Conservation (phyloP, 192 early-diverging fungal genomes). For the Neocallimastix lanati region DNA sequence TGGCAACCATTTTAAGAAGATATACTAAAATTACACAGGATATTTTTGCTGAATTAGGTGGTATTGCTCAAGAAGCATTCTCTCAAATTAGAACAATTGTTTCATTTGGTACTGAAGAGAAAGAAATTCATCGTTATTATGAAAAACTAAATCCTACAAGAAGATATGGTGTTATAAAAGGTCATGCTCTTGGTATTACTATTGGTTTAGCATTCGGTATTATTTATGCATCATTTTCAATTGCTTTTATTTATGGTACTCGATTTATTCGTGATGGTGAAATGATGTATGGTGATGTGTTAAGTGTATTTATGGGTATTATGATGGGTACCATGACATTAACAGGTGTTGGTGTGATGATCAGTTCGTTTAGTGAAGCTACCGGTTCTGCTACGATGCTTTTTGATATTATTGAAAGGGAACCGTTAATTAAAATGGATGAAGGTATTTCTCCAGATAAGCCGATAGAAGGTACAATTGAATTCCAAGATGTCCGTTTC, state of each 20-base stretch:
- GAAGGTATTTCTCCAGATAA: constrained; percentile 1
- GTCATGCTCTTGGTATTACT: no score
- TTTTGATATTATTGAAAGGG: constrained; percentile 62
- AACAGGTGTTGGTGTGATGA: constrained; percentile 49
- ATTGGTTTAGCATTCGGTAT: neutral
- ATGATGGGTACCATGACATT: constrained; percentile 68
- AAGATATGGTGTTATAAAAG: no score
- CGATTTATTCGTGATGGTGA: constrained; percentile 18
- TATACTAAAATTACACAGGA: constrained; percentile 29
- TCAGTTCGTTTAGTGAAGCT: constrained; percentile 53
- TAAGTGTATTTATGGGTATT: constrained; percentile 77
- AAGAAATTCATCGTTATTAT: constrained; percentile 42
- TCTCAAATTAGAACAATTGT: constrained; percentile 71
- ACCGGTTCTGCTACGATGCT: constrained; percentile 66
- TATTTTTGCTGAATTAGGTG: constrained; percentile 67
- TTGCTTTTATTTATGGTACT: constrained; percentile 32
- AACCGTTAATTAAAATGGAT: constrained; percentile 53
- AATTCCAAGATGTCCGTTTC: constrained; percentile 60
- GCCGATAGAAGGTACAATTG: constrained; percentile 39
- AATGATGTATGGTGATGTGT: constrained; percentile 26
- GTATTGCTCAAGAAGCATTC: constrained; percentile 70
- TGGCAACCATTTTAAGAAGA: constrained; percentile 29
- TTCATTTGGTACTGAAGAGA: constrained; percentile 61
- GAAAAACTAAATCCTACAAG: constrained; percentile 1
- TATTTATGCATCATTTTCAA: constrained; percentile 13